These are phyloP conservation scores for Lipomyces orientalis DNA, from an alignment of 805 yeast species.

Conservation along the genomic window DNA sequence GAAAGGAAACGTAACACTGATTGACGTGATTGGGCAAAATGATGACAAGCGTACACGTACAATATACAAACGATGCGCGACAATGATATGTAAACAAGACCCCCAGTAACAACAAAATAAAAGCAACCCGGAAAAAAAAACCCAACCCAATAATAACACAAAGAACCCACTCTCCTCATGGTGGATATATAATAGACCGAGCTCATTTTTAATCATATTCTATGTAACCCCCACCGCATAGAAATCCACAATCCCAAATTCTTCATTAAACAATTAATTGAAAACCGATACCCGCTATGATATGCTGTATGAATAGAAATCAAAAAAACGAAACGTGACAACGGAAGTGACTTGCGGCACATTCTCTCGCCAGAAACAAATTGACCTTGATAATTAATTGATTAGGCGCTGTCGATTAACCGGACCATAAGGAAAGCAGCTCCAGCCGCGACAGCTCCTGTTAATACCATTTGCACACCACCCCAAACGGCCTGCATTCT, in stretches of 20 bases:
- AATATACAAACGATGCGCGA: not conserved
- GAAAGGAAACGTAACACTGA: no score
- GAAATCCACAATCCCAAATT: not conserved
- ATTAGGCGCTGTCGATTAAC: conserved; percentile 57
- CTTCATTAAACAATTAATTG: not conserved
- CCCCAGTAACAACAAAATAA: not conserved
- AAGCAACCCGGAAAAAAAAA: not conserved
- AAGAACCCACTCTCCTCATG: not conserved
- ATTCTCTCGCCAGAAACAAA: no score
- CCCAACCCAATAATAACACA: not conserved
- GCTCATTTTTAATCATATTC: not conserved
- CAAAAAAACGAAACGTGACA: not conserved
- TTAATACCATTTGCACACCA: conserved; percentile 90
- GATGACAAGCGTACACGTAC: not conserved
- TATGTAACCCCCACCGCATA: not conserved
- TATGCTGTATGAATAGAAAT: not conserved
- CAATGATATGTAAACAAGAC: not conserved
- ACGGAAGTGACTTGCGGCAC: no score
- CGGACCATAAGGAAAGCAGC: conserved; percentile 94
- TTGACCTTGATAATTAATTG: not conserved
- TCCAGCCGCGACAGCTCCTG: conserved; percentile 97
- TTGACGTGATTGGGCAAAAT: not conserved
- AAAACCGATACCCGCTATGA: not conserved
- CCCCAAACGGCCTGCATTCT: conserved; percentile 55
- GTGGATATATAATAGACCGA: not conserved